A percentile compares a stretch with the other conserved stretches of the same genome.
Conservation (phyloP, 495 filamentous ascomycete genomes). For the Parachaetomium inaequale region DNA sequence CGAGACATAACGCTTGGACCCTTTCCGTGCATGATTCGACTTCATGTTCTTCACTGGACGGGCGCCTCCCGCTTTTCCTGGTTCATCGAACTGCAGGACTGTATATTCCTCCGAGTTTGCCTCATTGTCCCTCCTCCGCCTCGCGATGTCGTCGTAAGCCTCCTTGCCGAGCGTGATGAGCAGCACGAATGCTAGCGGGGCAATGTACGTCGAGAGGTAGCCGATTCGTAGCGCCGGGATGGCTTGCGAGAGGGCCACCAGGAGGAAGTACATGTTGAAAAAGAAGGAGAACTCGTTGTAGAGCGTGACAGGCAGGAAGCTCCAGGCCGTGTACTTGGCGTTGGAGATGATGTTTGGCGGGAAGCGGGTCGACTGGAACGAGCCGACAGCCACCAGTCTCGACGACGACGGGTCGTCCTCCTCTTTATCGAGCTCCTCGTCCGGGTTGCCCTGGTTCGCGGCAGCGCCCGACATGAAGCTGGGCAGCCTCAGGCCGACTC, state of each 20-base stretch:
- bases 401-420: conserved; percentile 54
- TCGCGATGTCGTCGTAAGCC: conserved; percentile 86
- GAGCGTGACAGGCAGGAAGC: conserved; percentile 86
- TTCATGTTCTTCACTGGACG: conserved; percentile 38
- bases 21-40: conserved; percentile 33
- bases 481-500: conserved; percentile 45
- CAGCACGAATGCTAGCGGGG: conserved; percentile 87
- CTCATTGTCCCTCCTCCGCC: conserved; percentile 82
- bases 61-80: conserved; percentile 29
- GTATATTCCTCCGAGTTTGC: conserved; percentile 90
- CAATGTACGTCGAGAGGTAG: conserved; percentile 91
- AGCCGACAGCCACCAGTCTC: conserved; percentile 49
- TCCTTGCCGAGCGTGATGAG: conserved; percentile 92
- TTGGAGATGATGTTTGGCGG: conserved; percentile 91
- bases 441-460: conserved; percentile 33
- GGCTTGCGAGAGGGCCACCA: conserved; percentile 90
- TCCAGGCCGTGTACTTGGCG: conserved; percentile 96
- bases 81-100: conserved; percentile 64
- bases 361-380: conserved; percentile 52
- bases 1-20: conserved; percentile 29
- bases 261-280: conserved; percentile 97
- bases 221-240: conserved; percentile 87
- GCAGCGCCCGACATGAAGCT: conserved; percentile 47
- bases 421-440: conserved; percentile 39
- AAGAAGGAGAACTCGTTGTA: conserved; percentile 99